Conservation (phyloP, 306 rosid genomes). For the Inga leiocalycina region DNA sequence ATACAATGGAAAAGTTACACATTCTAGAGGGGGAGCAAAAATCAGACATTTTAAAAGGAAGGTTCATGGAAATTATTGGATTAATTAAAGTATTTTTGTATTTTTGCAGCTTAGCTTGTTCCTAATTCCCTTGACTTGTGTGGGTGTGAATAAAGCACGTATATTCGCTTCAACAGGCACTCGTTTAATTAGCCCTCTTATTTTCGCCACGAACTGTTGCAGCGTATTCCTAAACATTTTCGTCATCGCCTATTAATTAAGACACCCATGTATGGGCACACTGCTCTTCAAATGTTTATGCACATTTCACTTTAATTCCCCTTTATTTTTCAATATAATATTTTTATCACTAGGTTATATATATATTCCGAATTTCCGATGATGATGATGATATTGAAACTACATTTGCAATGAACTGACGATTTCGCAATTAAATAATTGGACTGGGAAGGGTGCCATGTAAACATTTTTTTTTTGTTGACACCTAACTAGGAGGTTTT, state of each 20-base stretch:
- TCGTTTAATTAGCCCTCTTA: background rate
- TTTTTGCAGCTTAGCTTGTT: background rate
- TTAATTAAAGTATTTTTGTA: background rate
- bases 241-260: no score
- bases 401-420: no score
- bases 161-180: background rate
- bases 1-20: background rate
- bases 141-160: background rate
- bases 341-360: no score
- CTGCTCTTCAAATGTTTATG: background rate
- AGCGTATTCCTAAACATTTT: background rate
- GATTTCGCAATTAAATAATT: background rate
- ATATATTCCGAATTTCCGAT: no score
- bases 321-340: background rate
- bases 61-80: background rate
- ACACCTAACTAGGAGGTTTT: background rate
- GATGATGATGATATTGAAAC: no score
- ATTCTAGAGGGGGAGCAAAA: background rate
- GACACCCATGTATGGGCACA: background rate
- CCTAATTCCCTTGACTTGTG: constrained; percentile 27
- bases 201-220: background rate
- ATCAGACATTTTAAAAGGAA: background rate
- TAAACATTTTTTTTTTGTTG: no score
- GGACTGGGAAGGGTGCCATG: no score
- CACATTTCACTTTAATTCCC: background rate